Evolutionary conservation across 176 grass and related monocot genomes (phyloP), one percentile per base, ranked within the genome.

Genomic region (Cenchrus purpureus): DNA sequence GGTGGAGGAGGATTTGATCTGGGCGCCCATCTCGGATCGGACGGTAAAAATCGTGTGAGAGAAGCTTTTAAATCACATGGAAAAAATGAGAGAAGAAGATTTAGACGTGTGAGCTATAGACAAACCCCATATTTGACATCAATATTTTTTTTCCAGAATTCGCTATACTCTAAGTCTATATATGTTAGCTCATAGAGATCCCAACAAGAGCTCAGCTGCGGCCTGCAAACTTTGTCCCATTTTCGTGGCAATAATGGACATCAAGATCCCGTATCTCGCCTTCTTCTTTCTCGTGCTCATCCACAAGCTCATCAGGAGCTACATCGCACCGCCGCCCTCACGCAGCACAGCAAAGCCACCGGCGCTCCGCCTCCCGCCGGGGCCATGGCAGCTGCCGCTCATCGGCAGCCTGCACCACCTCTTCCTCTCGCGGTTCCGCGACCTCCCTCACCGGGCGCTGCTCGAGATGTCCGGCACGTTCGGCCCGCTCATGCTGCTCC

Each of bases 381-480:
- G 89, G 17, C 89, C 89, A 73, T 83, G 84, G 83, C 45, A 82
- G 66, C 89, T 91, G 34, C 89, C 85, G 16, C 69, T 91, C 44
- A 40, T 91, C 44, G 80, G 85, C 42, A 91, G 86, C 79, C 69
- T 88, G 46, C 85, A 91, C 68, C 79, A 91, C 79, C 80, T 88
- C 67, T 8, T 84, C 5, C n/a, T 86, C 14, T 86, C 77, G 0
- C 77, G 68, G 3, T 80, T 20, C 77, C 29, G 89, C 29, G 60
- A 51, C 32, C 62, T 81, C 29, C 89, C 89, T 3, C 89, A 85
- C 76, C 80, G 12, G 5, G 78, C 89, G 19, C 40, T 88, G 60
- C 34, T 68, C 16, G 65, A 91, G 62, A 65, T 88, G n/a, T 77
- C 85, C 15, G 15, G 0, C 0, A 62, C 69, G 0, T 51, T 84